phyloP scores from a whole-genome alignment of 2,329 filamentous ascomycete species.

The Tolypocladium cylindrosporum region DNA sequence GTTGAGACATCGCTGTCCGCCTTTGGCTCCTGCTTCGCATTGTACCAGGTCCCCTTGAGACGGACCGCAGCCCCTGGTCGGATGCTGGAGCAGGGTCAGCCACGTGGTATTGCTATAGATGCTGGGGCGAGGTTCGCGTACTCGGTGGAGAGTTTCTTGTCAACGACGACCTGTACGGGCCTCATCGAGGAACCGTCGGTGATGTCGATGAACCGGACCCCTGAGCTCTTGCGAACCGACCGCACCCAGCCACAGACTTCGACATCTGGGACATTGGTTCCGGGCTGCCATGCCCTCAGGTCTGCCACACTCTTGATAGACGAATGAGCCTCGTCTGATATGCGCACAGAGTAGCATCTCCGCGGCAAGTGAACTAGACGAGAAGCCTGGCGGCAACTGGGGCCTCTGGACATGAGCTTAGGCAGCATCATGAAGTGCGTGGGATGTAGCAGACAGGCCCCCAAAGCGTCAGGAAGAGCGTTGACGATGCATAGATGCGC shows the following conservation, averaged over 20 bases:
- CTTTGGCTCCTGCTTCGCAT: slow-evolving; percentile 6
- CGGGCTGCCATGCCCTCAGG: slow-evolving; percentile 43
- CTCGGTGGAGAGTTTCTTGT: slow-evolving; percentile 61
- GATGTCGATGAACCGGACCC: slow-evolving; percentile 70
- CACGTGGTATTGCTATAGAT: slow-evolving; percentile 4
- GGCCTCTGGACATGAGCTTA: neutral
- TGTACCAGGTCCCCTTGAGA: slow-evolving; percentile 64
- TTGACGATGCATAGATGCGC: neutral
- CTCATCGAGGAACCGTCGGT: slow-evolving; percentile 78
- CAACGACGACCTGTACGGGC: slow-evolving; percentile 71
- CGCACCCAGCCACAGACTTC: slow-evolving; percentile 70
- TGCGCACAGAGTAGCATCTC: slow-evolving; percentile 23
- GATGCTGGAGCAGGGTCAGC: slow-evolving; percentile 45
- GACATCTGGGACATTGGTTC: slow-evolving; percentile 34
- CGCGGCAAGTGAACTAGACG: neutral
- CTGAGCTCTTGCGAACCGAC: slow-evolving; percentile 80
- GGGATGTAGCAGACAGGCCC: neutral
- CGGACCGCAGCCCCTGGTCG: slow-evolving; percentile 73
- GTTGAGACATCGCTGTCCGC: slow-evolving; percentile 1
- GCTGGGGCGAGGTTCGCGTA: slow-evolving; percentile 32
- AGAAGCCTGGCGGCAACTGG: neutral
- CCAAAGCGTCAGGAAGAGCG: neutral
- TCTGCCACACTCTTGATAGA: slow-evolving; percentile 39
- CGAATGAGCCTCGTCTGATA: slow-evolving; percentile 14
- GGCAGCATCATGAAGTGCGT: neutral